Evolutionary conservation across 306 rosid genomes (phyloP), one percentile per base, ranked within the genome.

Genomic region (Mucuna pruriens): DNA sequence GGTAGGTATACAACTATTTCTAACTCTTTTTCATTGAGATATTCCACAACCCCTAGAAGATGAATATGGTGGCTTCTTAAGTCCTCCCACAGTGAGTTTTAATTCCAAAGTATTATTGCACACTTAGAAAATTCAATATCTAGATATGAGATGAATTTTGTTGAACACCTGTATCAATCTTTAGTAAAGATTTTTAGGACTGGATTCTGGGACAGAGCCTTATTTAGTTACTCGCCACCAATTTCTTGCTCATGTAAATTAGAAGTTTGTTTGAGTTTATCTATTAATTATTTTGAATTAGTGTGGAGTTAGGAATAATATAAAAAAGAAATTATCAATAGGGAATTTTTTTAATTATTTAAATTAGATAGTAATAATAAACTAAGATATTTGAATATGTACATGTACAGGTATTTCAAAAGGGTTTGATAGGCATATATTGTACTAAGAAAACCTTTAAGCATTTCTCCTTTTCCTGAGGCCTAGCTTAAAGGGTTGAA

Each of bases 1-100:
- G 64, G 51, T 60, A 90, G 87, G 84, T 55, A 23, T 90, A 4
- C 22, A 83, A 75, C 91, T 90, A 20, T 84, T 83, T 62, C 19
- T 46, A 38, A 38, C 42, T 1, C 42, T 38, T 38, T 38, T 38
- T 6, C 42, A 38, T 38, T 38, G 42, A 9, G 42, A 38, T 38
- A 8, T 38, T 38, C 42, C 42, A 38, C 42, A 38, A 38, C 7
- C 42, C 8, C 7, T 38, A 38, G 42, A 38, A 38, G 42, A 38
- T 38, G 42, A 38, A 38, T 38, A 38, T 38, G 42, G 42, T 38
- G 42, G 42, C 7, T 38, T 38, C 42, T 38, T 38, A 38, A 38
- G 42, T 38, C 42, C 52, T 80, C 54, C 4, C 9, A 80, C 71
- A 4, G 23, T 80, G 73, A 80, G 78, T 40, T 25, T 40, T 17